phyloP scores from a whole-genome alignment of 2,329 filamentous ascomycete genomes.

The Aciculosporium take region DNA sequence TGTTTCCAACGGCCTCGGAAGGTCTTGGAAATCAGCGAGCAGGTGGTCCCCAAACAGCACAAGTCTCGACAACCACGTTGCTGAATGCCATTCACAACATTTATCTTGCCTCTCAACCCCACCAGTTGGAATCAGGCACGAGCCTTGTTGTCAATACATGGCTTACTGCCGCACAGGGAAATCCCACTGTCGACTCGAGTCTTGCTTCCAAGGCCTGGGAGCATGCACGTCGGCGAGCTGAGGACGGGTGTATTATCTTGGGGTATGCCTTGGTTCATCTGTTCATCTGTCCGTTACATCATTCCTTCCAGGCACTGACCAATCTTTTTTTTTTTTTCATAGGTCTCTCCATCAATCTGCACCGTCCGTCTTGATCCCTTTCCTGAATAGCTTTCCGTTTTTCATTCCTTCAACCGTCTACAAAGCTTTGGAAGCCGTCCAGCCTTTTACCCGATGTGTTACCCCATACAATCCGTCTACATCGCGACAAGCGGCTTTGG shows the following conservation, averaged over 20 bases:
- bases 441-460: slow-evolving; percentile 75
- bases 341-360: slow-evolving; percentile 82
- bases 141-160: slow-evolving; percentile 92
- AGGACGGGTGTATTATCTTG: slow-evolving; percentile 85
- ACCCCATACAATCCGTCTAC: slow-evolving; percentile 82
- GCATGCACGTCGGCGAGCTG: slow-evolving; percentile 82
- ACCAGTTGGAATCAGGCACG: slow-evolving; percentile 75
- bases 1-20: slow-evolving; percentile 54
- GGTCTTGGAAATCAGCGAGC: slow-evolving; percentile 42
- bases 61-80: slow-evolving; percentile 84
- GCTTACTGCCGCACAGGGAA: slow-evolving; percentile 63
- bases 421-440: slow-evolving; percentile 65
- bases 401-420: slow-evolving; percentile 61
- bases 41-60: slow-evolving; percentile 53
- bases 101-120: slow-evolving; percentile 71
- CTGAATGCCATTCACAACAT: slow-evolving; percentile 85
- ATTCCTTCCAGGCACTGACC: slow-evolving; percentile 7
- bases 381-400: slow-evolving; percentile 68
- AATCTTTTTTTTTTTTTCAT: slow-evolving; percentile 1
- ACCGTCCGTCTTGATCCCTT: slow-evolving; percentile 70
- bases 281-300: neutral
- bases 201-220: slow-evolving; percentile 83
- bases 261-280: slow-evolving; percentile 41
- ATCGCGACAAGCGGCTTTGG: slow-evolving; percentile 65
- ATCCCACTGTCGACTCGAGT: slow-evolving; percentile 62